Evolutionary conservation across 495 filamentous ascomycete genomes (phyloP), one percentile per base, ranked within the genome.

Genomic region (Tuber borchii): DNA sequence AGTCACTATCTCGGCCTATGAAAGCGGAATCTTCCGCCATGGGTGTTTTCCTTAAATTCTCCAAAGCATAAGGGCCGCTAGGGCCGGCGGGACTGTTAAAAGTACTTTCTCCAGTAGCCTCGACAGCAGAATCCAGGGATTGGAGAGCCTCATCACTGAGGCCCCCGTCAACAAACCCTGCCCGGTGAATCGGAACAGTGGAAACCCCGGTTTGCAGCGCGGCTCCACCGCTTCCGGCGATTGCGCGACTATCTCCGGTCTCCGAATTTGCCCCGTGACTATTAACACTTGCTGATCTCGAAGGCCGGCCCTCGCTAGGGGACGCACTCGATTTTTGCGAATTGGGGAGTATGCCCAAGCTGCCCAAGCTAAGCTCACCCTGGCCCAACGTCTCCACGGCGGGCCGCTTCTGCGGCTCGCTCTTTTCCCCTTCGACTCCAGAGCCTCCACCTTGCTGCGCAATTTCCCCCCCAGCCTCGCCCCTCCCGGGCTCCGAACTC

Each of bases 351-450:
- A 83, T 83, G 34, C 82, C 82, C 48, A 83, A 65, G 31, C 82
- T 79, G 20, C 76, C 79, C 76, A 98, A 88, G 83, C 92, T 94
- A 69, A 99, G 86, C 82, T 97, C 92, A 1, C 95, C 95, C 80
- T 89, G 89, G 2, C 95, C 95, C 34, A 99, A 85, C 5, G 96
- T 99, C 82, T 96, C 93, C 22, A 97, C 88, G 17, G 95, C 93
- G 65, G 89, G 88, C 75, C 91, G 89, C 79, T 92, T 93, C 76
- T 89, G 85, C 45, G 87, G 86, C 74, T 87, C 86, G 14, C 70
- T 71, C 65, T 65, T 69, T 17, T 84, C 84, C 10, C 69, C 78
- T 37, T 74, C 77, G 19, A 82, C 80, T 5, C 75, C 73, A 20
- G 65, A 68, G 39, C 26, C 39, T 20, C 73, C 70, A 19, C 76